These are phyloP conservation scores for Candida coleopterorum DNA, from an alignment of 805 yeast genomes.

Conservation along the genomic window DNA sequence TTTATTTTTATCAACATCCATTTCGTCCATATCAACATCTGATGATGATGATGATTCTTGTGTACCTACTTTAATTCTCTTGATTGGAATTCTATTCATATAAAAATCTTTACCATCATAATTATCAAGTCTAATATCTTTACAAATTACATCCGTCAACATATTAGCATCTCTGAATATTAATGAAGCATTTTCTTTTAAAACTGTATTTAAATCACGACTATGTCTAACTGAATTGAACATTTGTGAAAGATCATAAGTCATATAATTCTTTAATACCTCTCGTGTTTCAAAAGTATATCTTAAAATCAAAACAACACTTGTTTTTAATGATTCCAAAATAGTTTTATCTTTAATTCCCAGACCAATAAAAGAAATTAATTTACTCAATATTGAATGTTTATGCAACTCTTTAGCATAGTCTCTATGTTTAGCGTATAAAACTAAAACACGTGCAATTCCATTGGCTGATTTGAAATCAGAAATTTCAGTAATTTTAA, in stretches of 20 bases:
- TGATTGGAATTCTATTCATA: slow-evolving; percentile 19
- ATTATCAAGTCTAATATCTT: slow-evolving; percentile 39
- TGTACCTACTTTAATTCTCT: slow-evolving; percentile 10
- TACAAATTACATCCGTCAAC: slow-evolving; percentile 43
- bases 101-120: slow-evolving; percentile 31
- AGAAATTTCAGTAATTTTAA: slow-evolving; percentile 35
- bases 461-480: slow-evolving; percentile 47
- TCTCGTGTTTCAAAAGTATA: slow-evolving; percentile 63
- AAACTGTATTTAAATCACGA: slow-evolving; percentile 42
- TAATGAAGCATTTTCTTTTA: slow-evolving; percentile 49
- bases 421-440: slow-evolving; percentile 45
- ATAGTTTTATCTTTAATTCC: slow-evolving; percentile 1
- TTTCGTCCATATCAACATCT: slow-evolving; percentile 22
- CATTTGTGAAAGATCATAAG: slow-evolving; percentile 44
- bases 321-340: slow-evolving; percentile 10
- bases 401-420: slow-evolving; percentile 38
- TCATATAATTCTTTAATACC: slow-evolving; percentile 45
- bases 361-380: slow-evolving; percentile 3
- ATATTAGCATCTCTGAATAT: slow-evolving; percentile 45
- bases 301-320: slow-evolving; percentile 49
- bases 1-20: slow-evolving; percentile 9
- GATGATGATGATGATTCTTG: slow-evolving; percentile 15
- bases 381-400: slow-evolving; percentile 41
- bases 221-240: slow-evolving; percentile 28
- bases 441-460: slow-evolving; percentile 49